These are phyloP conservation scores for Phyllosticta citribraziliensis DNA, from an alignment of 2,329 filamentous ascomycete genomes.

Conservation along the genomic window DNA sequence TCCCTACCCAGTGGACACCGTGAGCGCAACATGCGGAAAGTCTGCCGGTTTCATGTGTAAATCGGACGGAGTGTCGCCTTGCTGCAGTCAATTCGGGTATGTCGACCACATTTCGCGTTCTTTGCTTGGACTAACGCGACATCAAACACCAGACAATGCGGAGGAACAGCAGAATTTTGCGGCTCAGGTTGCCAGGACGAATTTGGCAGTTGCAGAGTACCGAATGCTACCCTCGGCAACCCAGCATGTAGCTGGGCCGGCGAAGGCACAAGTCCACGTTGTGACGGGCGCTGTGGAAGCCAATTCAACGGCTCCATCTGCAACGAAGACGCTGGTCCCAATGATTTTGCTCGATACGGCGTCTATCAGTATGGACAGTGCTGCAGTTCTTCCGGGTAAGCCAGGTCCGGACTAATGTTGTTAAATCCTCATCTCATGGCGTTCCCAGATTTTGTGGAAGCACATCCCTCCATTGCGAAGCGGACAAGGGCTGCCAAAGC, in stretches of 20 bases:
- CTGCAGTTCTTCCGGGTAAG: constrained; percentile 1
- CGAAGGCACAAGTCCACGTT: constrained; percentile 4
- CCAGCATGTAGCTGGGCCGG: constrained; percentile 6
- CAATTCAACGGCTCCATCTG: constrained; percentile 3
- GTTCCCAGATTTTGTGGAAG: constrained; percentile 1
- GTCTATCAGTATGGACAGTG: constrained; percentile 8
- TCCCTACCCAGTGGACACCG: neutral
- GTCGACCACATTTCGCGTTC: neutral
- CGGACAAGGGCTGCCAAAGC: neutral
- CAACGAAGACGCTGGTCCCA: neutral
- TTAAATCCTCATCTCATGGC: neutral
- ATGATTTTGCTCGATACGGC: constrained; percentile 1
- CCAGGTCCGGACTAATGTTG: neutral
- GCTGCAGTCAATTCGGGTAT: constrained; percentile 1
- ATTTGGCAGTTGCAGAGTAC: constrained; percentile 1
- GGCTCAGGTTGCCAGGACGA: constrained; percentile 1
- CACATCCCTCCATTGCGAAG: neutral
- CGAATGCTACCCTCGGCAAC: constrained; percentile 4
- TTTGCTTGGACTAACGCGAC: neutral
- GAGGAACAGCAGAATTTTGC: neutral
- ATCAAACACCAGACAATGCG: constrained; percentile 1
- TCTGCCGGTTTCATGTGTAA: constrained; percentile 1
- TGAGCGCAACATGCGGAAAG: constrained; percentile 1
- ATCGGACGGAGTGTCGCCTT: constrained; percentile 1
- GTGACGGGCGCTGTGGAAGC: constrained; percentile 7